A percentile compares a stretch with the other conserved stretches of the same genome.
Evolutionary conservation across 192 early-diverging fungal genomes (phyloP).

Genomic region (Entomortierella lignicola): DNA sequence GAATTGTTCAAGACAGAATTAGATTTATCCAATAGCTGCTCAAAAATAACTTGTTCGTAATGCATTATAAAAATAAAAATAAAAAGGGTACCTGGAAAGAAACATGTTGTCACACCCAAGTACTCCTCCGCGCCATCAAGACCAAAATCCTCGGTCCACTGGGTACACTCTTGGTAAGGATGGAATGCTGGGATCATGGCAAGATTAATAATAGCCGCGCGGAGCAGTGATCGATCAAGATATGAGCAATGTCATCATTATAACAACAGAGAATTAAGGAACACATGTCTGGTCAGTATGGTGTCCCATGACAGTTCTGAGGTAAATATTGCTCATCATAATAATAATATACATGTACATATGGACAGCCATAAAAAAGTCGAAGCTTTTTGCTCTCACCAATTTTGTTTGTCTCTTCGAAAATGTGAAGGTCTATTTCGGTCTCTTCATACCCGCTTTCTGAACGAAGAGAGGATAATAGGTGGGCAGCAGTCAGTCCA

Average conservation of each 20-base stretch:
- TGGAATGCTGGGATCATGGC: constrained; percentile 23
- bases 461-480: constrained; percentile 44
- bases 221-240: neutral
- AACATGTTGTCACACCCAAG: constrained; percentile 29
- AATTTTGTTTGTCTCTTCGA: constrained; percentile 56
- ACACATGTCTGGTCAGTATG: neutral
- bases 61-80: neutral
- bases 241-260: neutral
- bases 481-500: constrained; percentile 56
- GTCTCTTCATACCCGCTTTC: constrained; percentile 21
- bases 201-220: neutral
- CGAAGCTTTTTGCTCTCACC: constrained; percentile 29
- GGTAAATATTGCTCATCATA: neutral
- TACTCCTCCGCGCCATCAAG: constrained; percentile 13
- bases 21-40: no score
- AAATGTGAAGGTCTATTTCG: constrained; percentile 58
- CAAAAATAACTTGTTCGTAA: no score
- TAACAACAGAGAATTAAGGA: neutral
- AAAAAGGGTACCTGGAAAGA: constrained; percentile 34
- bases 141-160: neutral
- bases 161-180: constrained; percentile 29
- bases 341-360: no score
- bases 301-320: neutral
- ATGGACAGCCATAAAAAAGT: neutral
- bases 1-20: no score